phyloP scores from a whole-genome alignment of 768 basidiomycete species.

The Boletus eberwhitei region DNA sequence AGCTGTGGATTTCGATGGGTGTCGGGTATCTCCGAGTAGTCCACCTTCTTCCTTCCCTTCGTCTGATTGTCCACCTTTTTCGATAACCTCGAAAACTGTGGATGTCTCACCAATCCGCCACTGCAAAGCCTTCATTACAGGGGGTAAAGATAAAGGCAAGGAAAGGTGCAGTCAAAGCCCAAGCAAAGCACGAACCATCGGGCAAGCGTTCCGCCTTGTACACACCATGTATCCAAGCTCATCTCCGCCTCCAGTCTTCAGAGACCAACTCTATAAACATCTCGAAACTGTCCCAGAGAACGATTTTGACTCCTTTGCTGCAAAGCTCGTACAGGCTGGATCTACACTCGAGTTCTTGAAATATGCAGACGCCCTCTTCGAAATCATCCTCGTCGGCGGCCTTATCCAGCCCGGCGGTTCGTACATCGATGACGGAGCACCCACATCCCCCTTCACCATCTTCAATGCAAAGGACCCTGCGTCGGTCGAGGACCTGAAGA shows the following conservation, averaged over 20 bases:
- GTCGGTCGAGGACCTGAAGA: slow-evolving; percentile 84
- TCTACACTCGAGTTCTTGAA: slow-evolving; percentile 92
- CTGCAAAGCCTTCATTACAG: slow-evolving; percentile 86
- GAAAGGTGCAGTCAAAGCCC: slow-evolving; percentile 89
- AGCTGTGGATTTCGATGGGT: slow-evolving; percentile 1
- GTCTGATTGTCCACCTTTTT: slow-evolving; percentile 27
- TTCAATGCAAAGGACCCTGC: slow-evolving; percentile 77
- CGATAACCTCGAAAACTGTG: slow-evolving; percentile 53
- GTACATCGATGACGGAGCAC: slow-evolving; percentile 84
- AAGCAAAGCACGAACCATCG: slow-evolving; percentile 89
- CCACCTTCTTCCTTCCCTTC: not conserved
- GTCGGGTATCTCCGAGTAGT: slow-evolving; percentile 26
- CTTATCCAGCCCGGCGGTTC: slow-evolving; percentile 94
- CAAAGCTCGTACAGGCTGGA: slow-evolving; percentile 89
- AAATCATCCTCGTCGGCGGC: slow-evolving; percentile 92
- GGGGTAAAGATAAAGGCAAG: slow-evolving; percentile 92
- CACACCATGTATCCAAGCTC: slow-evolving; percentile 5
- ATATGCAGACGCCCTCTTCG: slow-evolving; percentile 96
- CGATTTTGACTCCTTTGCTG: slow-evolving; percentile 79
- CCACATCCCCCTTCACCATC: slow-evolving; percentile 84
- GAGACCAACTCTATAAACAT: slow-evolving; percentile 90
- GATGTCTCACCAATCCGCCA: slow-evolving; percentile 88
- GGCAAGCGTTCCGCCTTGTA: slow-evolving; percentile 35
- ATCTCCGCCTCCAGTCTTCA: slow-evolving; percentile 59
- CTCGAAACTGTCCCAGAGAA: slow-evolving; percentile 75